Conservation (phyloP, 1,284 basidiomycete species). For the Cryptococcus neoformans region DNA sequence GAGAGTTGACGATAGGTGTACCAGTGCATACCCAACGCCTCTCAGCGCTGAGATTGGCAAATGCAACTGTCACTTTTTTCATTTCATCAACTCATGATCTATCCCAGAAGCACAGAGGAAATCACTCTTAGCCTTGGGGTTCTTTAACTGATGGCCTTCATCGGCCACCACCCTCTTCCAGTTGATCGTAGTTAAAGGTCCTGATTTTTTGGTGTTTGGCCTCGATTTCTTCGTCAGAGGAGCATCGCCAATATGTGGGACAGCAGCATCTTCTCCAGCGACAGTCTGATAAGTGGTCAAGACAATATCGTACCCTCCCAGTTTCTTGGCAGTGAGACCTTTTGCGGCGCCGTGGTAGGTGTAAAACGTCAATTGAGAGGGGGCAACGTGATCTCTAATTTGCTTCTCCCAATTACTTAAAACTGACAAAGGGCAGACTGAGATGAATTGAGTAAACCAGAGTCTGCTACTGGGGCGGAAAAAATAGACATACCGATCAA, state of each 20-base stretch:
- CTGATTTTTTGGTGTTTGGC: constrained; percentile 33
- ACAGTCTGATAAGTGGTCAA: constrained; percentile 82
- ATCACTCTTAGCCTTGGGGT: constrained; percentile 70
- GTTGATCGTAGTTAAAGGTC: constrained; percentile 62
- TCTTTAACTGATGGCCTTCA: constrained; percentile 82
- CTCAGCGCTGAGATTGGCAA: constrained; percentile 64
- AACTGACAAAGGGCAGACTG: constrained; percentile 69
- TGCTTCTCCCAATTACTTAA: constrained; percentile 91
- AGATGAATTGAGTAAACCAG: no score
- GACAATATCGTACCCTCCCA: constrained; percentile 73
- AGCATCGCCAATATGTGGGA: constrained; percentile 1
- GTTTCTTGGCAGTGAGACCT: constrained; percentile 58
- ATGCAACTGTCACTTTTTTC: constrained; percentile 60
- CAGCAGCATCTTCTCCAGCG: constrained; percentile 18
- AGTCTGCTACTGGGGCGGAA: no score
- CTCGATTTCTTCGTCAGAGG: constrained; percentile 14
- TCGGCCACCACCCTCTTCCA: constrained; percentile 89
- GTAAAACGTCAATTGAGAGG: constrained; percentile 58
- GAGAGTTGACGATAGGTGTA: constrained; percentile 86
- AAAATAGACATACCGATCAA: constrained; percentile 43
- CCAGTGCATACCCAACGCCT: constrained; percentile 67
- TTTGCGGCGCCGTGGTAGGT: constrained; percentile 66
- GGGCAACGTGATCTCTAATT: constrained; percentile 68
- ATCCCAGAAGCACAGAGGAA: not conserved
- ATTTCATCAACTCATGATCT: not conserved